Evolutionary conservation across 2,329 filamentous ascomycete genomes (phyloP).

Genomic region (Monosporascus sp.): DNA sequence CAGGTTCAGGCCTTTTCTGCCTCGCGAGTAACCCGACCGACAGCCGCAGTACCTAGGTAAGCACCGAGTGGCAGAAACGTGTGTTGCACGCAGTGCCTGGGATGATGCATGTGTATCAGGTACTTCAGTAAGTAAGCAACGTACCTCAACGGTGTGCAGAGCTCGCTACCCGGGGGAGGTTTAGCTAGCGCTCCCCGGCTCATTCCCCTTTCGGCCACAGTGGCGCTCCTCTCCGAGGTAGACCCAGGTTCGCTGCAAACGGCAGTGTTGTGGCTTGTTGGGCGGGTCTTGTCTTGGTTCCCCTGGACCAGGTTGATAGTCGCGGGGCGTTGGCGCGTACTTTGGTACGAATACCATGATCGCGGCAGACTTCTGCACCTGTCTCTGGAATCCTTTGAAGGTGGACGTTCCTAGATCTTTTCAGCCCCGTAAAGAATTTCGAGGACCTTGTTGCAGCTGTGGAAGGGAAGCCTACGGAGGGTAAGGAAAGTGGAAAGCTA

Average conservation of each 20-base stretch:
- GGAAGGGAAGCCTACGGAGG: too few relatives aligned
- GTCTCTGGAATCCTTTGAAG: conserved; percentile 26
- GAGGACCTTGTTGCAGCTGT: too few relatives aligned
- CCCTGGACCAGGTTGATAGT: conserved; percentile 17
- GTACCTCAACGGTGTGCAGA: conserved; percentile 9
- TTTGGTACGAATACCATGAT: conserved; percentile 29
- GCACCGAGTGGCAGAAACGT: too few relatives aligned
- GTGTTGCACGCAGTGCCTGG: too few relatives aligned
- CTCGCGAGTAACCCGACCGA: too few relatives aligned
- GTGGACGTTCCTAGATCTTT: conserved; percentile 26
- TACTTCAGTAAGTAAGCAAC: too few relatives aligned
- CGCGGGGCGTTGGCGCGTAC: too few relatives aligned
- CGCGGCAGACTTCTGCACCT: conserved; percentile 30
- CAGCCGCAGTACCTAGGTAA: too few relatives aligned
- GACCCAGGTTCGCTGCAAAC: conserved; percentile 15
- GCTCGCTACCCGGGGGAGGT: neutral
- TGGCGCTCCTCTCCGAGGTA: neutral
- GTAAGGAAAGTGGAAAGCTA: too few relatives aligned
- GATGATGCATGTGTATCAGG: too few relatives aligned
- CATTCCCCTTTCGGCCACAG: neutral
- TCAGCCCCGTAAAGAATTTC: conserved; percentile 5
- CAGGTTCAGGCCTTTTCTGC: too few relatives aligned
- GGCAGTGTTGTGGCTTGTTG: conserved; percentile 10
- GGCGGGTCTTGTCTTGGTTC: conserved; percentile 1
- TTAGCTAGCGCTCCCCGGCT: neutral